phyloP scores from a whole-genome alignment of 352 stramenopile species.

The Phytophthora idaei region DNA sequence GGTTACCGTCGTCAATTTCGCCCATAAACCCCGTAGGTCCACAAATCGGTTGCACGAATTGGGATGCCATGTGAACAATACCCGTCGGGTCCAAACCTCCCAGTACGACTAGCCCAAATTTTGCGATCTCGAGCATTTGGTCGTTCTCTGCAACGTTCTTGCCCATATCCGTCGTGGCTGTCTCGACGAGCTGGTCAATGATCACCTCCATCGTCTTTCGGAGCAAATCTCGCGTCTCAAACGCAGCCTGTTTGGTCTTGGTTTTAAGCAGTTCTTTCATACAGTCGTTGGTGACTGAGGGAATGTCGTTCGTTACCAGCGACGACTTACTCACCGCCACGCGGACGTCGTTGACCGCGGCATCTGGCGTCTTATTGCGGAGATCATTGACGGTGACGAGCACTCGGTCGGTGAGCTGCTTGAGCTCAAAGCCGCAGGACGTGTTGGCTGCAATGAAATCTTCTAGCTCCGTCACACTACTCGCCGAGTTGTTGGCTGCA shows the following conservation, averaged over 20 bases:
- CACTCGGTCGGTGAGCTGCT: slow-evolving; percentile 22
- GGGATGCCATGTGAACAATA: slow-evolving; percentile 43
- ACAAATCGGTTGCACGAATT: slow-evolving; percentile 64
- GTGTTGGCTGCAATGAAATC: slow-evolving; percentile 24
- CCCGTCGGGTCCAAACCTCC: slow-evolving; percentile 54
- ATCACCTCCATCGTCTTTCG: slow-evolving; percentile 31
- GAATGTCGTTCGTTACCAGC: slow-evolving; percentile 25
- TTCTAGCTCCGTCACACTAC: slow-evolving; percentile 18
- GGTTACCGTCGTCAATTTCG: slow-evolving; percentile 50
- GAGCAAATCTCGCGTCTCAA: slow-evolving; percentile 30
- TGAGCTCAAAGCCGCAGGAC: slow-evolving; percentile 28
- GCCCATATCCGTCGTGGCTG: slow-evolving; percentile 23
- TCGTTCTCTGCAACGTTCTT: slow-evolving; percentile 25
- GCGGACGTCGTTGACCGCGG: slow-evolving; percentile 17
- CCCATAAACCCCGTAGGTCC: slow-evolving; percentile 50
- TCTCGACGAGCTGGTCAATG: slow-evolving; percentile 26
- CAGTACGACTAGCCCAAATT: slow-evolving; percentile 49
- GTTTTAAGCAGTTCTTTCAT: slow-evolving; percentile 24
- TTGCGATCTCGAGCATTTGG: slow-evolving; percentile 42
- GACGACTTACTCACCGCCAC: slow-evolving; percentile 20
- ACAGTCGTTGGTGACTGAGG: slow-evolving; percentile 26
- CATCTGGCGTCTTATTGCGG: slow-evolving; percentile 22
- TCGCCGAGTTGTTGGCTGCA: slow-evolving; percentile 11
- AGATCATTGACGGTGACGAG: slow-evolving; percentile 22
- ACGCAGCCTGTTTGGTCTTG: slow-evolving; percentile 22